phyloP scores from a whole-genome alignment of 306 rosid genomes.

The Nissolia schottii region DNA sequence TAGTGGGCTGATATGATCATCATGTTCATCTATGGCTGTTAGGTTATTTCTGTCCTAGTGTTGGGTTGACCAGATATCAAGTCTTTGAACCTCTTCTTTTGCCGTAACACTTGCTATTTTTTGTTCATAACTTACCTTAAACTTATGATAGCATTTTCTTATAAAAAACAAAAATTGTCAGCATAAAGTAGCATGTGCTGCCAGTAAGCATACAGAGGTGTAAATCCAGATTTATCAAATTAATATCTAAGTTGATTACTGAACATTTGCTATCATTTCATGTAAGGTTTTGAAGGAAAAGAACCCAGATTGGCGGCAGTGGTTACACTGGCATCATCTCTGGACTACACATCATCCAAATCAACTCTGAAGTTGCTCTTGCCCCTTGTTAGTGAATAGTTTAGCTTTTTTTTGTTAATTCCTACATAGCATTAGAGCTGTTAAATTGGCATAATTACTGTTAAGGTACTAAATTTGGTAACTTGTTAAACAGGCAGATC shows the following conservation, averaged over 20 bases:
- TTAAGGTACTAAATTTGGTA: slow-evolving; percentile 26
- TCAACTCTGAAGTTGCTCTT: slow-evolving; percentile 79
- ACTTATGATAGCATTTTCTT: neutral
- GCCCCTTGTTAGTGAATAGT: slow-evolving; percentile 77
- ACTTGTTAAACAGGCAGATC: slow-evolving; percentile 82
- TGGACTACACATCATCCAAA: slow-evolving; percentile 88
- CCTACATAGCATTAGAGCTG: neutral
- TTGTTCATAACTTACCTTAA: neutral
- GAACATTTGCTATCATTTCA: slow-evolving; percentile 3
- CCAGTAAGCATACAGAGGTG: neutral
- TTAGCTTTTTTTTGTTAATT: slow-evolving; percentile 12
- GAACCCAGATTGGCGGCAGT: slow-evolving; percentile 79
- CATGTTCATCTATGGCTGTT: neutral
- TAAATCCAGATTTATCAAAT: slow-evolving; percentile 5
- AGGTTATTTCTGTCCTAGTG: neutral
- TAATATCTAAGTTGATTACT: slow-evolving; percentile 17
- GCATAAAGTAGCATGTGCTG: neutral
- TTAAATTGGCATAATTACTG: slow-evolving; percentile 19
- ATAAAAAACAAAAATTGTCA: neutral
- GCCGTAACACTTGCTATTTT: neutral
- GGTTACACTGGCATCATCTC: slow-evolving; percentile 90
- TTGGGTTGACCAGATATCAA: slow-evolving; percentile 12
- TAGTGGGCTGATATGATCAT: neutral
- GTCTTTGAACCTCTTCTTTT: slow-evolving; percentile 2
- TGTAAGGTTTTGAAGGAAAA: slow-evolving; percentile 71